A percentile compares a stretch with the other conserved stretches of the same genome.
Conservation (phyloP, 192 early-diverging fungal genomes). For the Gorgonomyces haynaldii region DNA sequence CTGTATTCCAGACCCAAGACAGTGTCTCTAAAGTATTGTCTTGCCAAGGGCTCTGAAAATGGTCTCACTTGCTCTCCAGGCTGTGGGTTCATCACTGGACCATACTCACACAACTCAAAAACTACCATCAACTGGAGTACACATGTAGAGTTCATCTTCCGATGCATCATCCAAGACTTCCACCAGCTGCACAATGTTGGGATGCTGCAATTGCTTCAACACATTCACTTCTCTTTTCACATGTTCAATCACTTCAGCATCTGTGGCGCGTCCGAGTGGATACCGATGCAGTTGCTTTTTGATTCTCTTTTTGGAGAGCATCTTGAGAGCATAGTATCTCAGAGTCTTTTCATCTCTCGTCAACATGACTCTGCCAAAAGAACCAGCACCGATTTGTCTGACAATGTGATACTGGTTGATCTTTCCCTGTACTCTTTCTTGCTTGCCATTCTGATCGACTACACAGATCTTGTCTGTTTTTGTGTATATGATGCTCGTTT, state of each 20-base stretch:
- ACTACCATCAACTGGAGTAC: conserved; percentile 32
- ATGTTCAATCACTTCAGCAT: background rate
- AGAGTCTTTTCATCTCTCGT: conserved; percentile 24
- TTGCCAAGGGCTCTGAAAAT: conserved; percentile 35
- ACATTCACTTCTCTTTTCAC: conserved; percentile 47
- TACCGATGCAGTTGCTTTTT: conserved; percentile 43
- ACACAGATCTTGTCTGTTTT: too few relatives aligned
- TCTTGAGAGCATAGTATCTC: conserved; percentile 48
- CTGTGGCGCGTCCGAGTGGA: background rate
- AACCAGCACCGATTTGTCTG: conserved; percentile 37
- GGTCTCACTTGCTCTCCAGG: conserved; percentile 23
- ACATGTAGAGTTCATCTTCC: conserved; percentile 53
- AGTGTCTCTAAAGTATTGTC: conserved; percentile 46
- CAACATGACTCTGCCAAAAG: conserved; percentile 39
- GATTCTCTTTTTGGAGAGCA: conserved; percentile 42
- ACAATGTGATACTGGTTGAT: conserved; percentile 52
- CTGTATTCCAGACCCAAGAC: conserved; percentile 48
- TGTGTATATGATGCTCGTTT: too few relatives aligned
- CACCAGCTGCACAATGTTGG: conserved; percentile 44
- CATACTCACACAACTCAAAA: conserved; percentile 51
- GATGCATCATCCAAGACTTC: conserved; percentile 48
- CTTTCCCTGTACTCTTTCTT: conserved; percentile 31
- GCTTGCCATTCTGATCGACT: conserved; percentile 12
- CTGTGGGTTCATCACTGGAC: conserved; percentile 40
- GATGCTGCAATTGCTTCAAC: conserved; percentile 49